Conservation (phyloP, 2,329 filamentous ascomycete species). For the Venturia asperata region DNA sequence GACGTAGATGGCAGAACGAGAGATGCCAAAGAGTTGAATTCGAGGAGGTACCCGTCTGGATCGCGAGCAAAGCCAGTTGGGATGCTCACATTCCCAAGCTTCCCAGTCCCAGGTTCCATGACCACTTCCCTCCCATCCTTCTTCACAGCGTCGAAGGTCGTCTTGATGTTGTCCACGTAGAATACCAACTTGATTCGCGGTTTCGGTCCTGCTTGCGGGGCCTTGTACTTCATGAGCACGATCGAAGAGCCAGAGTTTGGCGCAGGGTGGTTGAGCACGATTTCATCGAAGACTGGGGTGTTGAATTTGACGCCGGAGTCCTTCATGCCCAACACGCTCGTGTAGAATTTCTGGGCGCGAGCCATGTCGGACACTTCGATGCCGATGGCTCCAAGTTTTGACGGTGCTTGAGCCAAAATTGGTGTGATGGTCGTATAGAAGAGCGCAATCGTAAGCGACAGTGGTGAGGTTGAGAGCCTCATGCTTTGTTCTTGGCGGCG, state of each 20-base stretch:
- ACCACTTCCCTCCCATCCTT: slow-evolving; percentile 14
- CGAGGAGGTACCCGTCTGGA: slow-evolving; percentile 18
- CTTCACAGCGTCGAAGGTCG: slow-evolving; percentile 6
- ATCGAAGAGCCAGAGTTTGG: slow-evolving; percentile 12
- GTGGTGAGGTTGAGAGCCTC: not conserved
- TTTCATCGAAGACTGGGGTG: slow-evolving; percentile 16
- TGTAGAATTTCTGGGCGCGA: slow-evolving; percentile 16
- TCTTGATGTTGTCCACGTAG: slow-evolving; percentile 17
- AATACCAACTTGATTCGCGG: slow-evolving; percentile 17
- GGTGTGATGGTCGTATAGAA: not conserved
- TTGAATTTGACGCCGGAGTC: slow-evolving; percentile 9
- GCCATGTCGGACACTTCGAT: slow-evolving; percentile 14
- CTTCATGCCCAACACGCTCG: slow-evolving; percentile 11
- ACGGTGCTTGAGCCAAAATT: slow-evolving; percentile 8
- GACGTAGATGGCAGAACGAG: not conserved
- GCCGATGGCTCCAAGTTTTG: slow-evolving; percentile 17
- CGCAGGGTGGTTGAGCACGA: slow-evolving; percentile 13
- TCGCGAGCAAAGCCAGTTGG: slow-evolving; percentile 18
- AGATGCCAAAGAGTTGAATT: slow-evolving; percentile 15
- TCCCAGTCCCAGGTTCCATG: slow-evolving; percentile 11
- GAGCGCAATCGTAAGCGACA: not conserved
- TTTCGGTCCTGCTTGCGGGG: not conserved
- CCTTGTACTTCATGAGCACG: slow-evolving; percentile 19
- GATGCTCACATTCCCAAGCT: slow-evolving; percentile 2
- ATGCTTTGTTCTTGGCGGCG: not conserved